Conservation (phyloP, 1,284 basidiomycete genomes). For the Fistulinella staudtii region DNA sequence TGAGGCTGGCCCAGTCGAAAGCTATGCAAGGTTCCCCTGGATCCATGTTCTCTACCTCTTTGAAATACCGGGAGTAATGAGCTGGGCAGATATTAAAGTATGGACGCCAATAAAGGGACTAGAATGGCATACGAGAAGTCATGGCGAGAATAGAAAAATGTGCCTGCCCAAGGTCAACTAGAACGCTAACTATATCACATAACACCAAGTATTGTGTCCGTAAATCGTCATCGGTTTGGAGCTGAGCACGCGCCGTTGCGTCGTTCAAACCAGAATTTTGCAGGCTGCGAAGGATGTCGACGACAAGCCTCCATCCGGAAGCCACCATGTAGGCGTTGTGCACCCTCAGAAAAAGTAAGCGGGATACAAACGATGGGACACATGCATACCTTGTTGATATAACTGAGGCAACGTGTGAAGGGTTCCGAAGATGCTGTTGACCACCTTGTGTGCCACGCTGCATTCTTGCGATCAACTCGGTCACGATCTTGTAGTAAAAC, state of each 20-base stretch:
- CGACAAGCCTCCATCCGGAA: conserved; percentile 68
- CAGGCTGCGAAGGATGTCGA: conserved; percentile 51
- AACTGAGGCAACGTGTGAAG: conserved; percentile 50
- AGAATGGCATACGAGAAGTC: conserved; percentile 50
- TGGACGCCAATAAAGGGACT: conserved; percentile 1
- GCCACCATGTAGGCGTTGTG: conserved; percentile 77
- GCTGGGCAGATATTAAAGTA: conserved; percentile 38
- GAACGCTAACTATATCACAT: conserved; percentile 54
- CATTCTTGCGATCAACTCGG: conserved; percentile 51
- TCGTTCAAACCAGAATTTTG: conserved; percentile 51
- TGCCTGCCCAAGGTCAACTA: conserved; percentile 57
- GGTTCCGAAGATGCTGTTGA: conserved; percentile 38
- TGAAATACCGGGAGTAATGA: conserved; percentile 68
- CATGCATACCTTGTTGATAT: conserved; percentile 53
- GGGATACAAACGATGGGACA: not conserved
- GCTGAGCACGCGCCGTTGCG: conserved; percentile 44
- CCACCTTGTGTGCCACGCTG: conserved; percentile 29
- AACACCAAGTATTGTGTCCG: conserved; percentile 59
- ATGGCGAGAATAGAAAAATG: conserved; percentile 63
- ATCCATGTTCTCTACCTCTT: conserved; percentile 36
- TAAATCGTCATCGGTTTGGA: conserved; percentile 47
- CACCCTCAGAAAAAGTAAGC: conserved; percentile 42
- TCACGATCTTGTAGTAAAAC: conserved; percentile 51
- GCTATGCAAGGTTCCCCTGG: conserved; percentile 43
- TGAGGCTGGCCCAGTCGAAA: conserved; percentile 61